Percentiles rank a stretch among this genome's conserved stretches.
Conservation (phyloP, 1,284 basidiomycete genomes). For the Xanthoconium separans region DNA sequence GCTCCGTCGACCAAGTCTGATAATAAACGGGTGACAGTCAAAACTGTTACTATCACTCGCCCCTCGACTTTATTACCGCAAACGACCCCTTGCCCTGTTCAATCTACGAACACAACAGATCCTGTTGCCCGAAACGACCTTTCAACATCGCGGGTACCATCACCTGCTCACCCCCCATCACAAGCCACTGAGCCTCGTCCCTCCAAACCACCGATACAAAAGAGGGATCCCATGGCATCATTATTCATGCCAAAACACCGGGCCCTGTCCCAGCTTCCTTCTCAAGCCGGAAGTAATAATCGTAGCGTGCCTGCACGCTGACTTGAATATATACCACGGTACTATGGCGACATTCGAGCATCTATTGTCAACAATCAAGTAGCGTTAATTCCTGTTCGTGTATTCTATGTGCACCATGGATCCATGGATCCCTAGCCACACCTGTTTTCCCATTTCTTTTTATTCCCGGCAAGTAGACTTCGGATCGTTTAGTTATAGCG, state of each 20-base stretch:
- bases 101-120: constrained; percentile 12
- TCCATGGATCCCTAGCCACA: constrained; percentile 6
- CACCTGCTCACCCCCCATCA: constrained; percentile 17
- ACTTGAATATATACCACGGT: constrained; percentile 6
- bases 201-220: constrained; percentile 40
- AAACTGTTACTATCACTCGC: constrained; percentile 40
- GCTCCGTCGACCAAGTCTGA: constrained; percentile 34
- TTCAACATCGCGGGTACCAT: constrained; percentile 15
- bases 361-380: constrained; percentile 9
- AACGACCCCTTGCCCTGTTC: constrained; percentile 12
- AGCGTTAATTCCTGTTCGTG: constrained; percentile 3
- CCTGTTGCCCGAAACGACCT: constrained; percentile 15
- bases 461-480: constrained; percentile 5
- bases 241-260: constrained; percentile 77
- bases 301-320: constrained; percentile 26
- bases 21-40: constrained; percentile 42
- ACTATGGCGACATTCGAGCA: constrained; percentile 5
- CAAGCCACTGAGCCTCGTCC: constrained; percentile 24
- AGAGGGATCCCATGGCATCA: constrained; percentile 64
- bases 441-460: background rate
- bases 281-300: constrained; percentile 24
- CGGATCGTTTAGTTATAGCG: background rate
- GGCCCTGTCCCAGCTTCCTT: constrained; percentile 57
- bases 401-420: constrained; percentile 19
- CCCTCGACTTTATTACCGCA: constrained; percentile 18